phyloP scores from a whole-genome alignment of 345 rosid genomes.

The Lumnitzera littorea region DNA sequence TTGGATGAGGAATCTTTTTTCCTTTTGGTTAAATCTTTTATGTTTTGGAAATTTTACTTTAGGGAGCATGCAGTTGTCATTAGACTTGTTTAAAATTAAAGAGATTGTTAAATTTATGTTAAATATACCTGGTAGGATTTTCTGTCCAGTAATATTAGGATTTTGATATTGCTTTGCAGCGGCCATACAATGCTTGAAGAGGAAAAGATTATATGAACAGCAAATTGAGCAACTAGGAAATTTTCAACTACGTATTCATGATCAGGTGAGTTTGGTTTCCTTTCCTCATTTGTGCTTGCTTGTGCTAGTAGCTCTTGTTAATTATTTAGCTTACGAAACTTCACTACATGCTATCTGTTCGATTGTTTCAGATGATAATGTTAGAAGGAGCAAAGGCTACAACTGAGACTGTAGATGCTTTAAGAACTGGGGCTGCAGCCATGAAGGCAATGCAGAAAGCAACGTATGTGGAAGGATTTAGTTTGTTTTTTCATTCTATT shows the following conservation, averaged over 20 bases:
- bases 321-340: neutral
- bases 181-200: constrained; percentile 94
- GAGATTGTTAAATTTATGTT: no score
- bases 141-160: neutral
- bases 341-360: neutral
- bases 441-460: constrained; percentile 99
- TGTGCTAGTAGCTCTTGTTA: neutral
- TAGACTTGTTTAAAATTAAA: no score
- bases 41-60: neutral
- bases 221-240: constrained; percentile 94
- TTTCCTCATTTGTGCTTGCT: neutral
- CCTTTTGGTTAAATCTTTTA: neutral
- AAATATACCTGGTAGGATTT: neutral
- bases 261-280: constrained; percentile 46
- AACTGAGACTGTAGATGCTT: constrained; percentile 92
- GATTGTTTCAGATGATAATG: constrained; percentile 69
- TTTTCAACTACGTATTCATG: constrained; percentile 91
- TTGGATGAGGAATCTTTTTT: neutral
- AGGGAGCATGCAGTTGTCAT: neutral
- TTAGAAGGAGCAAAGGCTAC: constrained; percentile 96
- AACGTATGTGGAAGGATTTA: constrained; percentile 38
- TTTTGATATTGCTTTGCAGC: constrained; percentile 39
- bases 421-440: constrained; percentile 91
- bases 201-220: constrained; percentile 87
- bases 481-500: neutral